A percentile compares a stretch with the other conserved stretches of the same genome.
Conservation (phyloP, 2,329 filamentous ascomycete genomes). For the Plenodomus tracheiphilus region DNA sequence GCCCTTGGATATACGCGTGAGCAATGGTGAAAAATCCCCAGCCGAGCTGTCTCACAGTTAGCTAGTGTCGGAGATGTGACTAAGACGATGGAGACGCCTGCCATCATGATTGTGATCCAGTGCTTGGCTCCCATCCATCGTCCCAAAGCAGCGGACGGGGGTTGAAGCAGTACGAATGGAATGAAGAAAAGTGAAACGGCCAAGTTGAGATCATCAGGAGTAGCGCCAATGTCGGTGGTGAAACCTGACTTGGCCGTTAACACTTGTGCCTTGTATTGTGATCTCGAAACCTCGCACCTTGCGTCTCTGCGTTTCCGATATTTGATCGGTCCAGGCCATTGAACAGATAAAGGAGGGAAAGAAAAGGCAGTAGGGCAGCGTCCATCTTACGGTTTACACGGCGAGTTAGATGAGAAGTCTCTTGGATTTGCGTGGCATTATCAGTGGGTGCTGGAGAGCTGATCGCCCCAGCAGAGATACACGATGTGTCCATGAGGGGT, state of each 20-base stretch:
- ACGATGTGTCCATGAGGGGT: too few species aligned
- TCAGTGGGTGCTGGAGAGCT: neutral
- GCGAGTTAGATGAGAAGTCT: constrained; percentile 3
- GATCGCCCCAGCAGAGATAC: neutral
- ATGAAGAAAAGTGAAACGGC: constrained; percentile 31
- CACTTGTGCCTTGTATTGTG: neutral
- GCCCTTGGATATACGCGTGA: constrained; percentile 26
- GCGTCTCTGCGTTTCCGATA: constrained; percentile 31
- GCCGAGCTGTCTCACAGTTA: too few species aligned
- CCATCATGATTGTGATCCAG: constrained; percentile 25
- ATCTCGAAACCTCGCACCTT: constrained; percentile 14
- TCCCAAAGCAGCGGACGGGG: constrained; percentile 21
- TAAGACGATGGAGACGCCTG: too few species aligned
- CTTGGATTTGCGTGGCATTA: neutral
- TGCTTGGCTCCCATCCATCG: constrained; percentile 25
- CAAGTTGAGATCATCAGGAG: constrained; percentile 26
- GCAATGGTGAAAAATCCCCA: constrained; percentile 29
- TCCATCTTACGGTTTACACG: constrained; percentile 26
- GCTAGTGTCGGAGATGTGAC: too few species aligned
- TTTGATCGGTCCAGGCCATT: constrained; percentile 30
- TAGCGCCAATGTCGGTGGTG: constrained; percentile 23
- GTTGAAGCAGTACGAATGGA: constrained; percentile 29
- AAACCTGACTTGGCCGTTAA: constrained; percentile 14
- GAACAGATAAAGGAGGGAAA: constrained; percentile 26
- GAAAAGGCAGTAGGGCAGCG: constrained; percentile 22